Percentiles rank a stretch among this genome's conserved stretches.
phyloP scores from a whole-genome alignment of 2,329 filamentous ascomycete genomes.

The Calycina marina region DNA sequence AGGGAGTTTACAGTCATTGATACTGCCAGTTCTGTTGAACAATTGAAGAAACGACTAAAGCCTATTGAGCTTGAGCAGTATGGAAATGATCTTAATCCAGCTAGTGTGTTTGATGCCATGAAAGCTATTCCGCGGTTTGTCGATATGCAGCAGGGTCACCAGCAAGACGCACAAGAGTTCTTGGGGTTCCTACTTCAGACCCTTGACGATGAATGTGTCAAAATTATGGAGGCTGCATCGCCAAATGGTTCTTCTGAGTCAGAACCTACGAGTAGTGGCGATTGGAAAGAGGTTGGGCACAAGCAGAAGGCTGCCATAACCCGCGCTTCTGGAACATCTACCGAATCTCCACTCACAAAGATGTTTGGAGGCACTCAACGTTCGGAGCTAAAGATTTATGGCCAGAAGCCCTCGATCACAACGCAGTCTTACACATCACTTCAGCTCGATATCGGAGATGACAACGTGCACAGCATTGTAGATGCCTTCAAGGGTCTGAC shows the following conservation, averaged over 20 bases:
- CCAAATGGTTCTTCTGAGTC: conserved; percentile 26
- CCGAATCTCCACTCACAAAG: conserved; percentile 78
- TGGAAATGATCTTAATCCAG: conserved; percentile 80
- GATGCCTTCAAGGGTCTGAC: conserved; percentile 82
- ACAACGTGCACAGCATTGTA: conserved; percentile 76
- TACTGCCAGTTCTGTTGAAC: conserved; percentile 58
- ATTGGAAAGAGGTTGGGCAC: conserved; percentile 90
- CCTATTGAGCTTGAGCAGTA: conserved; percentile 76
- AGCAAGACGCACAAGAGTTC: conserved; percentile 97
- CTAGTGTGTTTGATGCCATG: conserved; percentile 92
- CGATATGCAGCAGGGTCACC: conserved; percentile 89
- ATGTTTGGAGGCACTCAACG: conserved; percentile 88
- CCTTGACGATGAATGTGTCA: conserved; percentile 80
- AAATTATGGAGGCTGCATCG: conserved; percentile 42
- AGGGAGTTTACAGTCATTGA: conserved; percentile 79
- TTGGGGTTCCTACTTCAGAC: conserved; percentile 84
- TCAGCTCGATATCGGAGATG: conserved; percentile 83
- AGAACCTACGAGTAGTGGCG: conserved; percentile 30
- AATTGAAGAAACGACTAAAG: conserved; percentile 61
- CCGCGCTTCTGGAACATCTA: conserved; percentile 63
- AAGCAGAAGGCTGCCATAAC: conserved; percentile 82
- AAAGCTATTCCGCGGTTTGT: conserved; percentile 75
- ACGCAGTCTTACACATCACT: conserved; percentile 87
- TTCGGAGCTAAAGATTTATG: conserved; percentile 77
- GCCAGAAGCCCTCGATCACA: conserved; percentile 80